Evolutionary conservation across 495 filamentous ascomycete genomes (phyloP), one percentile per base, ranked within the genome.

Genomic region (Annulohypoxylon moriforme): DNA sequence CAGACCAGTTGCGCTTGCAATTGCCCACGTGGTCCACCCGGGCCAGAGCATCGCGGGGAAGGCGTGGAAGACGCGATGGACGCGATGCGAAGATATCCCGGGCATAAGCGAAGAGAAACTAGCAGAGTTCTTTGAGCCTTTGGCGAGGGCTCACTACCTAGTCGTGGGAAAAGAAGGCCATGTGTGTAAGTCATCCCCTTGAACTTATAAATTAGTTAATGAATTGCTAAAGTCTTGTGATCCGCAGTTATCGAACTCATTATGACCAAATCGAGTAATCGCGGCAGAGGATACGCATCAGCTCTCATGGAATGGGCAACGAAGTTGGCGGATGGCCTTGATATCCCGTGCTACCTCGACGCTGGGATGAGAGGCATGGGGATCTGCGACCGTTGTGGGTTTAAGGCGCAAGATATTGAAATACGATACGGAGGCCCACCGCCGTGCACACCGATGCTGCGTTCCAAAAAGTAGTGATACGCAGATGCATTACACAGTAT

Each of bases 371-470:
- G 73, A 25, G 75, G 75, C 4, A 69, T 75, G 69, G 67, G 69
- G 13, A 77, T 77, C 27, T 75, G 70, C 18, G 75, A 77, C 13
- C 73, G 70, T 27, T 67, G 64, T 38, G 75, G 70, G 16, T 76
- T 77, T 40, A 61, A 69, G 55, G 63, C 73, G 46, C 67, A 77
- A 44, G 65, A 75, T 7, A 57, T 75, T 9, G 65, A 68, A 42
- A 46, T 65, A 33, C 63, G 68, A 24, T 77, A 77, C 20, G 68
- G 64, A 25, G 75, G 74, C 13, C 66, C 70, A 46, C 75, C 75
- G 14, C 75, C 75, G 22, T 77, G 73, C 31, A 68, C 69, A 14
- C 75, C 75, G 22, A 77, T 76, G 70, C 36, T 74, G 9, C 67
- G 73, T 52, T 57, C 73, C 9, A 74, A 44, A 16, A 68, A 66